Evolutionary conservation across 805 yeast genomes (phyloP), one percentile per base, ranked within the genome.

Genomic region (Zygosaccharomyces bisporus): DNA sequence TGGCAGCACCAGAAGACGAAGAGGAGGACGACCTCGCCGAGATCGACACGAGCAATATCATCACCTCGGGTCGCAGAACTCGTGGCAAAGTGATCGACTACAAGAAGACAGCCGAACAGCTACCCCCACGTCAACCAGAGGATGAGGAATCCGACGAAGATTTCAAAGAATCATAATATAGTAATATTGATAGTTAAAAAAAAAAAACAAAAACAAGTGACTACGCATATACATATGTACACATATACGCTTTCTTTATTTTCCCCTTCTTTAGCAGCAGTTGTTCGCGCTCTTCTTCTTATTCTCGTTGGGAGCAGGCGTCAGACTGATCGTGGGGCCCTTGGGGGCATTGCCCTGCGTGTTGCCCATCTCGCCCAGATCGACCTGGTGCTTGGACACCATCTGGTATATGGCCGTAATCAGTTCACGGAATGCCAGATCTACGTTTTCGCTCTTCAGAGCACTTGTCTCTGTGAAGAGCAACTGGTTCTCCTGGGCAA

Each of bases 391-490:
- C 66, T 90, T 85, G 50, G 91, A 78, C 58, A 91, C 86, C 95
- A 88, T 84, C 63, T 91, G 95, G 68, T 89, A 90, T 58, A 93
- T 93, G 58, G 91, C 87, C 52, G 90, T 87, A 60, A 93, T 79
- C 54, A 93, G 78, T 66, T 90, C 95, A 65, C 89, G 87, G 77
- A 93, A 93, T 6, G 97, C 90, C 54, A 81, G 75, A 64, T 93
- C 98, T 46, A 93, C 99, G 66, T 93, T 93, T 61, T 91, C 95
- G 35, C 95, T 83, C 56, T 87, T 87, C 51, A 93, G 76, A 20
- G 98, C 99, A 49, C 95, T 83, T 12, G 98, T 95, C 73, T 93
- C 99, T 36, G 96, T 91, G 65, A 93, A 93, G 58, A 93, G 73
- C 57, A 93, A 75, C 65, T 80, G 86, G 71, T 93, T 90, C 68